A percentile compares a stretch with the other conserved stretches of the same genome.
Conservation (phyloP, 2,329 filamentous ascomycete genomes). For the Epichloe bromicola region DNA sequence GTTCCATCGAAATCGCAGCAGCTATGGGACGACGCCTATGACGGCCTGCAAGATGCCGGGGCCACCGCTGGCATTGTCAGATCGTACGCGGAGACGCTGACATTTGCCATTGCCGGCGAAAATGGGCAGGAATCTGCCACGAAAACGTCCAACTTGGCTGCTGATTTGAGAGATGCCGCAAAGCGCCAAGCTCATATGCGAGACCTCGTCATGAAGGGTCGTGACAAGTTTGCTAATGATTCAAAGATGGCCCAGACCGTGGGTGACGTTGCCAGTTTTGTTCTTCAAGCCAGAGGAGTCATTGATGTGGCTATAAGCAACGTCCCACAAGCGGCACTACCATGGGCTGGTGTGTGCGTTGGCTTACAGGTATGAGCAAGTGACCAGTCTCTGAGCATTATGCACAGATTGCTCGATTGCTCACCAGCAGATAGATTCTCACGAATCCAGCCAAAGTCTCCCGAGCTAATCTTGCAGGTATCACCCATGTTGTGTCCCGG, state of each 20-base stretch:
- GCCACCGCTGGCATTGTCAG: slow-evolving; percentile 5
- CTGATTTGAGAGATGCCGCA: slow-evolving; percentile 5
- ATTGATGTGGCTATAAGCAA: slow-evolving; percentile 7
- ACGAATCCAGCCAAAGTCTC: slow-evolving; percentile 7
- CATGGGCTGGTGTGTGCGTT: slow-evolving; percentile 8
- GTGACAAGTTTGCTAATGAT: slow-evolving; percentile 7
- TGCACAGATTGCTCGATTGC: not conserved
- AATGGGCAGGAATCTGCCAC: not conserved
- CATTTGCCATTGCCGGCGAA: slow-evolving; percentile 5
- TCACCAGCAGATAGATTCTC: slow-evolving; percentile 5
- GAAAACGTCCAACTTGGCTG: not conserved
- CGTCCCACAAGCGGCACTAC: slow-evolving; percentile 6
- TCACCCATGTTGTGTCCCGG: slow-evolving; percentile 7
- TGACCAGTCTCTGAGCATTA: not conserved
- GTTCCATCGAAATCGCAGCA: slow-evolving; percentile 5
- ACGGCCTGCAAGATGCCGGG: slow-evolving; percentile 3
- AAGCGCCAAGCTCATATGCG: slow-evolving; percentile 8
- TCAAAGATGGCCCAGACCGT: slow-evolving; percentile 6
- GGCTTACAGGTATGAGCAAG: slow-evolving; percentile 5
- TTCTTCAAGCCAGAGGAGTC: slow-evolving; percentile 6
- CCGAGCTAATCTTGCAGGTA: slow-evolving; percentile 4
- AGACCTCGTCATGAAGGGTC: slow-evolving; percentile 5
- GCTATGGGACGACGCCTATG: slow-evolving; percentile 7
- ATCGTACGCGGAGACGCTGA: slow-evolving; percentile 6
- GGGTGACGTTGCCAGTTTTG: slow-evolving; percentile 6